Base-by-base conservation (phyloP, 164 flowering plant species). In the Annona cherimola region DNA sequence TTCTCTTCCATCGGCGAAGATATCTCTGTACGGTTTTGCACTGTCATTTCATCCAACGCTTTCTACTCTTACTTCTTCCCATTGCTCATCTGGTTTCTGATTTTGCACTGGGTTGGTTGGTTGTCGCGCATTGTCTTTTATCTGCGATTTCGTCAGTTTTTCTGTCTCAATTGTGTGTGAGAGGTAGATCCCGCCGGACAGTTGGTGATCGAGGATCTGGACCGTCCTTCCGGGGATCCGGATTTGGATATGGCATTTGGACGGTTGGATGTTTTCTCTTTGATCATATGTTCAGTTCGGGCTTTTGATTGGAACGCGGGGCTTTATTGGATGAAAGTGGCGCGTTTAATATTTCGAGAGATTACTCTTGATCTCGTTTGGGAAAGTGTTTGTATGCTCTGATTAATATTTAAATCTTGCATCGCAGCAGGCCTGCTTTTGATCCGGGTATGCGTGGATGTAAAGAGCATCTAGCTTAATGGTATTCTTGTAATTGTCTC, bases 1-100 rank as follows among this genome's bases (percentile, higher is more conserved):
- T 72, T 90, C 75, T 77, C 89, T 39, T 86, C 84, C 86, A 86
- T 92, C 76, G 68, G 87, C 73, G 87, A 87, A 61, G 95, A 92
- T 61, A 76, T 92, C 86, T 72, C 86, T 79, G 97, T 92, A 68
- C 77, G 89, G 78, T 44, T 55, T 18, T 42, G 19, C 50, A 39
- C 45, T 45, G 70, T 42, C 70, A 54, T 61, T 68, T 11, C 70
- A n/a, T 39, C 35, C 63, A 4, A 67, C n/a, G 57, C 6, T 69
- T 43, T 69, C 42, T 63, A 20, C 5, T 67, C 11, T 50, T 7
- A 2, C 55, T 12, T 43, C 42, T 66, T 60, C 39, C n/a, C 60
- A 55, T 39, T n/a, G 12, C 57, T n/a, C 11, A 42, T 46, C 42
- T 4, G 19, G 20, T 19, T 45, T 20, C 59, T 20, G 40, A 61